These are phyloP conservation scores for Botrytis pseudocinerea DNA, from an alignment of 2,329 filamentous ascomycete genomes.

Conservation along the genomic window DNA sequence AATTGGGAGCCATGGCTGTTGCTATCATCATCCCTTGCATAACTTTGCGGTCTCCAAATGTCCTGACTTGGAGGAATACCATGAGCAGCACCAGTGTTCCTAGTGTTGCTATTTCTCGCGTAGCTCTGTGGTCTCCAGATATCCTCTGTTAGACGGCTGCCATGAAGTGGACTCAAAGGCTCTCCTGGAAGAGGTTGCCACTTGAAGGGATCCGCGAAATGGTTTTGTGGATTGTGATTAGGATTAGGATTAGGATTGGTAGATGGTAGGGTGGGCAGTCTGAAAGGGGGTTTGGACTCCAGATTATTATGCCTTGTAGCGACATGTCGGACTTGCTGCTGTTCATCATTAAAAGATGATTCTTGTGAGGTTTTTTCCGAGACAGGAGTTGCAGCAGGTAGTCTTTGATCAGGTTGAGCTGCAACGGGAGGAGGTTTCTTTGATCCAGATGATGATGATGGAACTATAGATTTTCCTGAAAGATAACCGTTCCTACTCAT, in stretches of 20 bases:
- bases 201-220: neutral
- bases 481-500: neutral
- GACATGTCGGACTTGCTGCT: neutral
- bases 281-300: neutral
- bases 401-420: neutral
- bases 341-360: neutral
- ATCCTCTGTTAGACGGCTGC: neutral
- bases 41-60: neutral
- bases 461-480: neutral
- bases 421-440: too few relatives aligned
- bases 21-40: neutral
- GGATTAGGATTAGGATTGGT: neutral
- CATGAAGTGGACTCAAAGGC: neutral
- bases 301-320: neutral
- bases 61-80: neutral
- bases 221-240: neutral
- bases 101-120: neutral
- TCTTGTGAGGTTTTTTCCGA: neutral
- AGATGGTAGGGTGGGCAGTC: neutral
- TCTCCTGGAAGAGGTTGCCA: neutral
- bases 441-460: neutral
- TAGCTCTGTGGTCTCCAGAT: neutral
- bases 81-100: neutral
- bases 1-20: neutral
- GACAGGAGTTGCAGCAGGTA: neutral